Evolutionary conservation across 2,329 filamentous ascomycete species (phyloP).

Genomic region (Pseudopyricularia javanii): DNA sequence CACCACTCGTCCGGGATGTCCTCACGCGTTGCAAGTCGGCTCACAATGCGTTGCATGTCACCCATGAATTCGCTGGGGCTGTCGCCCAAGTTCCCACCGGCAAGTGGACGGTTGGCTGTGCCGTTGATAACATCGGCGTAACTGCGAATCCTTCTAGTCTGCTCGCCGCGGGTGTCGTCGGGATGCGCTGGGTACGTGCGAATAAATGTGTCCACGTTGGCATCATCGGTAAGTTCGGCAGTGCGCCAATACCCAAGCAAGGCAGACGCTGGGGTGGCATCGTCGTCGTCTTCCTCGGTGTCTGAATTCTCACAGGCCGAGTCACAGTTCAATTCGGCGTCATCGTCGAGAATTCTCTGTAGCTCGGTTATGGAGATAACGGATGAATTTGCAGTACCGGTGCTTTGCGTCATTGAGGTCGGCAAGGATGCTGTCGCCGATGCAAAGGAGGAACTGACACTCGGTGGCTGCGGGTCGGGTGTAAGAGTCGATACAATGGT

Average conservation of each 20-base stretch:
- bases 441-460: slow-evolving; percentile 70
- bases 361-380: slow-evolving; percentile 31
- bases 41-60: slow-evolving; percentile 61
- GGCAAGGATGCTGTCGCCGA: slow-evolving; percentile 47
- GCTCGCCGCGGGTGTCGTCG: background rate
- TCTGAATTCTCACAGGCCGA: slow-evolving; percentile 44
- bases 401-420: slow-evolving; percentile 26
- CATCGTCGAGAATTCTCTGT: slow-evolving; percentile 17
- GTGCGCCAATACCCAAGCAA: background rate
- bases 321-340: slow-evolving; percentile 31
- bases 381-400: slow-evolving; percentile 25
- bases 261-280: slow-evolving; percentile 4
- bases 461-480: slow-evolving; percentile 70
- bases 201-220: background rate
- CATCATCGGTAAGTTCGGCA: slow-evolving; percentile 12
- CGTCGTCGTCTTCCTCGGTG: slow-evolving; percentile 36
- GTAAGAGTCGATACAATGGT: slow-evolving; percentile 69
- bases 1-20: slow-evolving; percentile 79
- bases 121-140: slow-evolving; percentile 35
- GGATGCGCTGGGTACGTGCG: background rate
- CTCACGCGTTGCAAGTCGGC: slow-evolving; percentile 54
- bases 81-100: slow-evolving; percentile 14
- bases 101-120: background rate
- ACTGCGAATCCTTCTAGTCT: slow-evolving; percentile 10
- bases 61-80: slow-evolving; percentile 22